Conservation (phyloP, 306 rosid genomes). For the Hippophae tibetana region DNA sequence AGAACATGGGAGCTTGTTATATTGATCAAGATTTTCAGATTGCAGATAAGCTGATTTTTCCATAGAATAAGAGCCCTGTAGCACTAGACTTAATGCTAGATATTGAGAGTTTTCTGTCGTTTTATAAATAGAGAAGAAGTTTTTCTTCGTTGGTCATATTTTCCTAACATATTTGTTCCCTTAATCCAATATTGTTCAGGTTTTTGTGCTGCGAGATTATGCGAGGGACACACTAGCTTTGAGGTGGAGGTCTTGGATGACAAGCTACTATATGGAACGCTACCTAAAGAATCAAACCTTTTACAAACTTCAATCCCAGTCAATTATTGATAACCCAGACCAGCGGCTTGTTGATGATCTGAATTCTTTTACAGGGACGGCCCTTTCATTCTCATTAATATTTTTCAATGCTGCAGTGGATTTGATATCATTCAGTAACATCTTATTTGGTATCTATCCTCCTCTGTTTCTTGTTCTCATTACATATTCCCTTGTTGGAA, state of each 20-base stretch:
- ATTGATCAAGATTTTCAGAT: too few species aligned
- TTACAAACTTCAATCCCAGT: slow-evolving; percentile 89
- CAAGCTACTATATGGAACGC: slow-evolving; percentile 87
- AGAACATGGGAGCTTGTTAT: background rate
- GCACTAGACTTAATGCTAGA: background rate
- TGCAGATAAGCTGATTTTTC: too few species aligned
- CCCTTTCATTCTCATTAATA: slow-evolving; percentile 68
- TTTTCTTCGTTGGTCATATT: slow-evolving; percentile 9
- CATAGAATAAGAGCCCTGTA: background rate
- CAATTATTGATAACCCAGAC: slow-evolving; percentile 90
- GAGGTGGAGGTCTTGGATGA: slow-evolving; percentile 99
- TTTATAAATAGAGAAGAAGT: background rate
- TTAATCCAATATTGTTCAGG: slow-evolving; percentile 31
- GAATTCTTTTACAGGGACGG: slow-evolving; percentile 82
- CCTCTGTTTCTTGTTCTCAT: slow-evolving; percentile 83
- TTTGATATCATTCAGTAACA: slow-evolving; percentile 87
- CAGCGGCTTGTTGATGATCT: slow-evolving; percentile 95
- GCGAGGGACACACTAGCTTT: slow-evolving; percentile 80
- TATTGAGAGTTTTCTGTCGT: background rate
- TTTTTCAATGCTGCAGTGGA: slow-evolving; percentile 79
- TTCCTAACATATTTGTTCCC: too few species aligned
- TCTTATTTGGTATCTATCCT: slow-evolving; percentile 85
- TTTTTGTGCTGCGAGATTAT: slow-evolving; percentile 86
- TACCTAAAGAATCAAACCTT: slow-evolving; percentile 71
- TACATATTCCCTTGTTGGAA: slow-evolving; percentile 82